Evolutionary conservation across 139 green algal genomes (phyloP).

Genomic region (Micractinium sp.): DNA sequence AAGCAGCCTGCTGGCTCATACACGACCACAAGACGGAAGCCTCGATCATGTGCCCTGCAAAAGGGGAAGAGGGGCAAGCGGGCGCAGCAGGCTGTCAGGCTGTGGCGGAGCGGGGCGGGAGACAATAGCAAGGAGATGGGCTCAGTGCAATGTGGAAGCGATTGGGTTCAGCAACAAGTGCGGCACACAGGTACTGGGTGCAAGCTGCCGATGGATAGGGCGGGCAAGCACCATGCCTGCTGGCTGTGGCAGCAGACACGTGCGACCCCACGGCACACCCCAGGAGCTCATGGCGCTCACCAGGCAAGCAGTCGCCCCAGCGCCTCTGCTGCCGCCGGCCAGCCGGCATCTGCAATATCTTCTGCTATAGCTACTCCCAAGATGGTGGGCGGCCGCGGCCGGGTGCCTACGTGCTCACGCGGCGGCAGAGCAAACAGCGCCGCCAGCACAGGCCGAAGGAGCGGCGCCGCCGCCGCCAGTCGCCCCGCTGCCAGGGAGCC

Average conservation of each 20-base stretch:
- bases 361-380: slow-evolving; percentile 9
- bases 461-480: background rate
- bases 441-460: background rate
- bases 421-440: background rate
- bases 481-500: background rate
- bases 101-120: background rate
- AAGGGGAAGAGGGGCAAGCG: background rate
- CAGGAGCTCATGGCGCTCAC: background rate
- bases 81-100: background rate
- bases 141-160: background rate
- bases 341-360: background rate
- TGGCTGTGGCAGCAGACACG: background rate
- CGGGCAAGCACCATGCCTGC: background rate
- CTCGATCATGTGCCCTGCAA: slow-evolving; percentile 14
- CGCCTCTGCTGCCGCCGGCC: slow-evolving; percentile 8
- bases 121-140: background rate
- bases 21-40: slow-evolving; percentile 22
- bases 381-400: background rate
- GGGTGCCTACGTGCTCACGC: slow-evolving; percentile 15
- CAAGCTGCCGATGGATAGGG: too few relatives aligned
- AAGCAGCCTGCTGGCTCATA: slow-evolving; percentile 30
- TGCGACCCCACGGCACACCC: background rate
- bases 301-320: slow-evolving; percentile 12
- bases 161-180: too few relatives aligned
- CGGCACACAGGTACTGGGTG: too few relatives aligned